Base-by-base conservation (phyloP, 768 basidiomycete species). In the Collybiopsis luxurians region DNA sequence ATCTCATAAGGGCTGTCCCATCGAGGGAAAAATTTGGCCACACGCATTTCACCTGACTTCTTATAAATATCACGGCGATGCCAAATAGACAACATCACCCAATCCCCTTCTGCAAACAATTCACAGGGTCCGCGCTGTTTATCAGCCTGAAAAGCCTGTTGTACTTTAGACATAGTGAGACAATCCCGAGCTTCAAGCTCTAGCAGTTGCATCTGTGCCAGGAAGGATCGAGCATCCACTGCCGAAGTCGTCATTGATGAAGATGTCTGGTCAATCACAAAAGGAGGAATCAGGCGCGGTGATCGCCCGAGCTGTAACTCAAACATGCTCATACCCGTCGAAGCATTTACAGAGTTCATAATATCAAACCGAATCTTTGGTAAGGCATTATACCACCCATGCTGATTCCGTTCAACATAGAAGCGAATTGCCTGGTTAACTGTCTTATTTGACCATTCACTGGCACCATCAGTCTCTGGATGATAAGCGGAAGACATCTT, bases 401-500 rank as follows among this genome's bases (percentile, higher is more conserved):
- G 36, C 55, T 74, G 71, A 23, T 72, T 68, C 1, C 63, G 52
- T 1, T 61, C 56, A 0, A 73, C 67, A 40, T 66, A 60, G 34
- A 59, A 68, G 17, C 63, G 60, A 0, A 73, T 21, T 1, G 43
- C 21, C 54, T 74, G 67, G 50, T 64, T 63, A 2, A 71, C 36
- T 1, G 65, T 67, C 31, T 64, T 64, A 59, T 74, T 71, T 0
- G 64, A 63, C 0, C 60, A 54, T 61, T 75, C 67, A 24, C 64
- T 70, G 0, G 62, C 24, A 1, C 75, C 72, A 54, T 76, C 71
- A 0, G 67, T 74, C 44, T 76, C 60, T 0, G 73, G 74, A 23
- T 75, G 74, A 36, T 63, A 75, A 0, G 71, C 57, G 0, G 70
- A 66, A 0, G 71, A 75, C 60, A 76, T 64, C 11, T 65, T 63